Evolutionary conservation across 352 stramenopile species (phyloP).

Genomic region (Globisporangium apiculatum): DNA sequence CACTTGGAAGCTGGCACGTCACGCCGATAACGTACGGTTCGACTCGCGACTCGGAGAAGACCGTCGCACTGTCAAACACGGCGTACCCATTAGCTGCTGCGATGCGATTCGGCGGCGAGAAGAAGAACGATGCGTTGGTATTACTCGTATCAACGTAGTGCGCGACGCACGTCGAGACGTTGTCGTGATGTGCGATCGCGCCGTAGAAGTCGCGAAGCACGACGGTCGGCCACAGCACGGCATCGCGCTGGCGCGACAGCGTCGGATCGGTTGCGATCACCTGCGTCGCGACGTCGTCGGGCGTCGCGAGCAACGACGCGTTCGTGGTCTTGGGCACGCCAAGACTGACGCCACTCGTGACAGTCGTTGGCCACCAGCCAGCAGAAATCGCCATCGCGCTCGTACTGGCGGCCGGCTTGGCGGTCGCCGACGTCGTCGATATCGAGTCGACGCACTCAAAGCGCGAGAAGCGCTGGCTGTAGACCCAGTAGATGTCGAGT

Average conservation of each 20-base stretch:
- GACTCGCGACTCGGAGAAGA: slow-evolving; percentile 23
- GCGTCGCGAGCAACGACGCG: neutral
- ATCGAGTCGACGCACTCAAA: slow-evolving; percentile 30
- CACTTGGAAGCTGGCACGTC: slow-evolving; percentile 30
- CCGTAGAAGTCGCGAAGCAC: slow-evolving; percentile 56
- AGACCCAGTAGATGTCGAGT: slow-evolving; percentile 57
- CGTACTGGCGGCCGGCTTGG: slow-evolving; percentile 17
- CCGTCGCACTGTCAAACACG: slow-evolving; percentile 31
- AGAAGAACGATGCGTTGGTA: slow-evolving; percentile 29
- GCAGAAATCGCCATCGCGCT: slow-evolving; percentile 30
- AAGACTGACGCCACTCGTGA: slow-evolving; percentile 56
- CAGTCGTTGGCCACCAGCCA: slow-evolving; percentile 52
- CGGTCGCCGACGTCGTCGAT: slow-evolving; percentile 1
- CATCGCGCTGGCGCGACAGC: slow-evolving; percentile 1
- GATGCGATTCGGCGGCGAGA: slow-evolving; percentile 27
- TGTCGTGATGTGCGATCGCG: slow-evolving; percentile 41
- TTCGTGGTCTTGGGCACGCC: slow-evolving; percentile 13
- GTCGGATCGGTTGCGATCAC: neutral
- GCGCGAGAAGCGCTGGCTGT: slow-evolving; percentile 25
- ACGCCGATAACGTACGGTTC: slow-evolving; percentile 33
- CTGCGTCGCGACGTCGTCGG: neutral
- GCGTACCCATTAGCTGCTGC: slow-evolving; percentile 34
- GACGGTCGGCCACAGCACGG: slow-evolving; percentile 48
- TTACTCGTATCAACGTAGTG: slow-evolving; percentile 14
- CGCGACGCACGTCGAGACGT: slow-evolving; percentile 8